Evolutionary conservation across 768 basidiomycete species (phyloP).

Genomic region (Xerocomellus intermedius): DNA sequence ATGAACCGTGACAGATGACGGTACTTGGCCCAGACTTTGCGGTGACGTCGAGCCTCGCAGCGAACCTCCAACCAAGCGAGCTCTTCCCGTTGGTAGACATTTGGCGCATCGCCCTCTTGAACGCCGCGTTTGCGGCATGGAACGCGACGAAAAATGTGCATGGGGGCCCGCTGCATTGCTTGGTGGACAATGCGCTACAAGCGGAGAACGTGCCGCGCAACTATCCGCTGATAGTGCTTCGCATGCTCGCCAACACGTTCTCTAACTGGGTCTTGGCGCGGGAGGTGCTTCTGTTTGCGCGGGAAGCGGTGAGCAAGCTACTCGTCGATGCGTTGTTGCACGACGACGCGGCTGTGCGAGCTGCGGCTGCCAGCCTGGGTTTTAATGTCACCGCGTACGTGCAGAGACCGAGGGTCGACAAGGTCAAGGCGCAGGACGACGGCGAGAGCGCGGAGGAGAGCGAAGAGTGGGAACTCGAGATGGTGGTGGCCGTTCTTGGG

Average conservation of each 20-base stretch:
- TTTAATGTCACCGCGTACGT: conserved; percentile 71
- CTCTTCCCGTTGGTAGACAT: conserved; percentile 84
- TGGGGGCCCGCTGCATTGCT: conserved; percentile 42
- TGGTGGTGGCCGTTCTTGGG: conserved; percentile 80
- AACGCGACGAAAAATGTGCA: conserved; percentile 31
- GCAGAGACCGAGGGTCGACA: conserved; percentile 59
- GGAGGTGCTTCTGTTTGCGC: conserved; percentile 38
- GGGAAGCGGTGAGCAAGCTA: conserved; percentile 45
- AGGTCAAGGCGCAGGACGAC: conserved; percentile 30
- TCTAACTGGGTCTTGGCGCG: conserved; percentile 41
- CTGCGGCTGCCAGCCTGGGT: conserved; percentile 77
- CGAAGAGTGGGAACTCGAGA: conserved; percentile 85
- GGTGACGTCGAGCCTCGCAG: conserved; percentile 42
- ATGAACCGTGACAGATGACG: too few relatives aligned
- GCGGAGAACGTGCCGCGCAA: conserved; percentile 41
- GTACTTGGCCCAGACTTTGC: conserved; percentile 7
- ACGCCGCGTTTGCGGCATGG: conserved; percentile 56
- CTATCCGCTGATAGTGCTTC: conserved; percentile 62
- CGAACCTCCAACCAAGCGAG: conserved; percentile 48
- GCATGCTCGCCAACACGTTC: conserved; percentile 69
- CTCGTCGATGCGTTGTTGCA: conserved; percentile 70
- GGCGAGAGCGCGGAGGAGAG: conserved; percentile 48
- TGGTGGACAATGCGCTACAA: conserved; percentile 47
- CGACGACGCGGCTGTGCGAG: conserved; percentile 63
- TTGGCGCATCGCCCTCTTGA: conserved; percentile 76